Evolutionary conservation across 192 early-diverging fungal genomes (phyloP).

Genomic region (Glomus cerebriforme): DNA sequence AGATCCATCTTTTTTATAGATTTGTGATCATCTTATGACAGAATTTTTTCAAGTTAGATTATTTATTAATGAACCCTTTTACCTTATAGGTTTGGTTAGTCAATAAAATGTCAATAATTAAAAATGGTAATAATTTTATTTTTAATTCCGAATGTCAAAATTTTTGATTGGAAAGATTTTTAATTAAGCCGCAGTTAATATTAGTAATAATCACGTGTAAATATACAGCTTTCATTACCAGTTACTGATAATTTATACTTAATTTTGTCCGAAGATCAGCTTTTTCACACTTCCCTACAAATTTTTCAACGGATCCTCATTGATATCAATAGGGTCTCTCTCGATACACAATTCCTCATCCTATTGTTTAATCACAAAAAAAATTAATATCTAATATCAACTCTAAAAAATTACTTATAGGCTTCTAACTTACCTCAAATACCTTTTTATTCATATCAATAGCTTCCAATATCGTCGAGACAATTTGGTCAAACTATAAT

Average conservation of each 20-base stretch:
- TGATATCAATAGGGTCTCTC: not conserved
- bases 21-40: not conserved
- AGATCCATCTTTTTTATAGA: not conserved
- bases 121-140: too few species aligned
- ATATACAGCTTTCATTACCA: too few species aligned
- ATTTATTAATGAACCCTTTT: not conserved
- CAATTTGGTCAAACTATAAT: constrained; percentile 5
- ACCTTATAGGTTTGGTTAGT: too few species aligned
- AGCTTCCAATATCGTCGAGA: not conserved
- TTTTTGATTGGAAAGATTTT: not conserved
- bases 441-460: constrained; percentile 6
- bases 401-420: not conserved
- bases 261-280: not conserved
- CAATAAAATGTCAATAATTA: too few species aligned
- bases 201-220: too few species aligned
- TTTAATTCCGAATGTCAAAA: too few species aligned
- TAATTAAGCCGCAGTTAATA: too few species aligned
- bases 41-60: not conserved
- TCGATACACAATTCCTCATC: constrained; percentile 2
- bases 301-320: constrained; percentile 12
- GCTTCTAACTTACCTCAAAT: not conserved
- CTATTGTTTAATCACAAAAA: not conserved
- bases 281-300: not conserved
- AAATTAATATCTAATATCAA: not conserved
- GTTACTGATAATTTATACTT: too few species aligned